Evolutionary conservation across 2,329 filamentous ascomycete genomes (phyloP), one percentile per base, ranked within the genome.

Genomic region (Cladophialophora immunda): DNA sequence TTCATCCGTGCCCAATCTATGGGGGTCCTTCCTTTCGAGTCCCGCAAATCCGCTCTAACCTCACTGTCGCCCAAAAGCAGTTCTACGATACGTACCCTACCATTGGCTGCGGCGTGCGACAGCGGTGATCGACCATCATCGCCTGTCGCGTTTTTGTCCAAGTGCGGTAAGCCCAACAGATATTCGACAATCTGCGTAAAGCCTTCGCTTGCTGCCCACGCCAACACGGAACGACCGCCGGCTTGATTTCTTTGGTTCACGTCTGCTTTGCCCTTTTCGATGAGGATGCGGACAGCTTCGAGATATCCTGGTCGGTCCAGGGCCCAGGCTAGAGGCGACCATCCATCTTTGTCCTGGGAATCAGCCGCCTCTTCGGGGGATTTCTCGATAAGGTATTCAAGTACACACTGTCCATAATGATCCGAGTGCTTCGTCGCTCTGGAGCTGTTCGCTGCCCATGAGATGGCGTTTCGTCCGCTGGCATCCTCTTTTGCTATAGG

Each of bases 251-350:
- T 53, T 50, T 47, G 62, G 36, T 68, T 68, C 15, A 65, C 54
- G 30, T 66, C 65, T 38, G 38, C 65, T 53, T 50, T 55, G 47
- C 54, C 54, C 19, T 36, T 60, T 65, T 55, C 54, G 34, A 62
- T 41, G 4, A 68, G 50, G 34, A 62, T 41, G 19, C 34, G 65
- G 29, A 61, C 47, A 54, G 65, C 45, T 27, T 65, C 50, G 32
- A 38, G 45, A 57, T 65, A 61, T 2, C 65, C 65, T n/a, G 65
- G 65, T 55, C 30, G 38, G 25, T 68, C 62, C 55, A 68, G 17
- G n/a, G 65, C 56, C 65, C 65, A 68, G 17, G 65, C 65, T 38
- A 68, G 57, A 53, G 65, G 62, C 29, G 62, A 47, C 65, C 65
- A 68, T 6, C 61, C 65, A 65, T 65, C 19, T 29, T 67, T 38